Evolutionary conservation across 2,329 filamentous ascomycete species (phyloP).

Genomic region (Aspergillus eucalypticola): DNA sequence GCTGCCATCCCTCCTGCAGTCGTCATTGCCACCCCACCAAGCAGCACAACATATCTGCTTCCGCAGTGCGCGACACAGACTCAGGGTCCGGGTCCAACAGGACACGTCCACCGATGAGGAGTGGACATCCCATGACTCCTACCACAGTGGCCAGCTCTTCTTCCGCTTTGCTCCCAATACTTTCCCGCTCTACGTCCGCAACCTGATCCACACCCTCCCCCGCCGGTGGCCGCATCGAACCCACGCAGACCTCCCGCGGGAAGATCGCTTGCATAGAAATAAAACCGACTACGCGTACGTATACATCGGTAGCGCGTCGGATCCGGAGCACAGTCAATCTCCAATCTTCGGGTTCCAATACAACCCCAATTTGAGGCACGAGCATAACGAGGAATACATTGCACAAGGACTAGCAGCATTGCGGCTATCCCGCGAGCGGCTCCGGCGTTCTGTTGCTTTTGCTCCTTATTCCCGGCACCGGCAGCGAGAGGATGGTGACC

Average conservation of each 20-base stretch:
- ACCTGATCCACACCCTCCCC: constrained; percentile 1
- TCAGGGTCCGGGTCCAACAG: neutral
- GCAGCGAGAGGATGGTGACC: too few species aligned
- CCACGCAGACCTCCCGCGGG: neutral
- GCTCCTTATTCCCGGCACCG: too few species aligned
- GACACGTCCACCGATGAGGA: neutral
- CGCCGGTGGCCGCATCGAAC: neutral
- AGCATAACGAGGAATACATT: neutral
- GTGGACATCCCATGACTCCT: neutral
- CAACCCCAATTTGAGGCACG: neutral
- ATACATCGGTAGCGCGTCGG: neutral
- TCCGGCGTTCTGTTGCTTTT: neutral
- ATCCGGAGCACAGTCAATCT: neutral
- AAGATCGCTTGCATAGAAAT: neutral
- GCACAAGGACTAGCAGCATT: neutral
- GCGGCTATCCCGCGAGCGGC: neutral
- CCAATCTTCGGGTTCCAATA: constrained; percentile 1
- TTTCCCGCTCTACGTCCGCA: constrained; percentile 1
- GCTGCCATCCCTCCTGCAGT: too few species aligned
- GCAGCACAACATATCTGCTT: neutral
- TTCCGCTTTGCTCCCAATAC: neutral
- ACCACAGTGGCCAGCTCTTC: neutral
- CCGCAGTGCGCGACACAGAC: neutral
- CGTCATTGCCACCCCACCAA: neutral
- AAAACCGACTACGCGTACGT: neutral